phyloP scores from a whole-genome alignment of 2,329 filamentous ascomycete genomes.

The Fusarium mexicanum region DNA sequence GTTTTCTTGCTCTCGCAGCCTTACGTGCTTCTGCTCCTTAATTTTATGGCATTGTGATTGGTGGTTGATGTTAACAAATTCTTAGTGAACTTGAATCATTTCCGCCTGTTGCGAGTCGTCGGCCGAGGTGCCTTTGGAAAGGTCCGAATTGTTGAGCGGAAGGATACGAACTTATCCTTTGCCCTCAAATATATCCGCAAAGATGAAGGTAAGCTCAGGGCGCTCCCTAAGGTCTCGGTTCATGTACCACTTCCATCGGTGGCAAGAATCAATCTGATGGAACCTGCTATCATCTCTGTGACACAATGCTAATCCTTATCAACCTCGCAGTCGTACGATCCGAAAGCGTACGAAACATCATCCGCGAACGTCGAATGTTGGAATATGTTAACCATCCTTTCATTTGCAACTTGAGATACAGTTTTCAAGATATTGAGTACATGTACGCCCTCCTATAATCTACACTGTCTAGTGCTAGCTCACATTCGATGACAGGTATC shows the following conservation, averaged over 20 bases:
- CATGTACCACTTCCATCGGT: neutral
- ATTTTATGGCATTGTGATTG: neutral
- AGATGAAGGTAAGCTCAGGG: slow-evolving; percentile 82
- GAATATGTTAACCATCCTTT: slow-evolving; percentile 98
- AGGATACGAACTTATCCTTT: slow-evolving; percentile 93
- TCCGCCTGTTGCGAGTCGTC: slow-evolving; percentile 92
- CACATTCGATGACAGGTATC: slow-evolving; percentile 70
- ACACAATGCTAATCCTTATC: slow-evolving; percentile 36
- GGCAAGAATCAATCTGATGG: neutral
- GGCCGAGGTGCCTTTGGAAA: slow-evolving; percentile 99
- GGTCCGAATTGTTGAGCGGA: slow-evolving; percentile 97
- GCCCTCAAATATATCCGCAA: slow-evolving; percentile 98
- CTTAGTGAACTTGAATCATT: slow-evolving; percentile 95
- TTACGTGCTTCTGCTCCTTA: neutral
- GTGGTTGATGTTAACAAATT: slow-evolving; percentile 10
- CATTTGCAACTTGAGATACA: slow-evolving; percentile 97
- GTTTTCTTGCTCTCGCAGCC: neutral
- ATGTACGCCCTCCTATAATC: slow-evolving; percentile 69
- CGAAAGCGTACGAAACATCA: slow-evolving; percentile 97
- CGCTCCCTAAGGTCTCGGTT: neutral
- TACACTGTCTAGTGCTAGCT: slow-evolving; percentile 13
- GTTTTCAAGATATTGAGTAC: slow-evolving; percentile 99
- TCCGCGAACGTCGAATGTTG: slow-evolving; percentile 96
- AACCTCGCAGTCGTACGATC: slow-evolving; percentile 82
- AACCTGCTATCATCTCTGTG: slow-evolving; percentile 3